A percentile compares a stretch with the other conserved stretches of the same genome.
Evolutionary conservation across 495 filamentous ascomycete genomes (phyloP).

Genomic region (Penicillium desertorum): DNA sequence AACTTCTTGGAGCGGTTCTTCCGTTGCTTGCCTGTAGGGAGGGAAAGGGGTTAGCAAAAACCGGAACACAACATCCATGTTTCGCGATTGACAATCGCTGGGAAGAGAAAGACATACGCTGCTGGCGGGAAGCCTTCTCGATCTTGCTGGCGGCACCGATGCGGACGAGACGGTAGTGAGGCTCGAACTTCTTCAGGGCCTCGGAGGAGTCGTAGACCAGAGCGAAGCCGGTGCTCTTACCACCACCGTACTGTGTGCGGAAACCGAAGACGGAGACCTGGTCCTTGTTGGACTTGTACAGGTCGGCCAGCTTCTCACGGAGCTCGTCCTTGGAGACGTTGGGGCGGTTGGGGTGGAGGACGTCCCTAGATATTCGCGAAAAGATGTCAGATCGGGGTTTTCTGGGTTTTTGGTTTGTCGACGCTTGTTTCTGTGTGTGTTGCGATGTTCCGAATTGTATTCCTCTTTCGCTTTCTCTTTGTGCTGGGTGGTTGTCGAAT

Average conservation of each 20-base stretch:
- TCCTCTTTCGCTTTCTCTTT: slow-evolving; percentile 8
- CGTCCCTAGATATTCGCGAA: slow-evolving; percentile 64
- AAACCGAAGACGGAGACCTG: slow-evolving; percentile 97
- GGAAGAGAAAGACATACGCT: slow-evolving; percentile 70
- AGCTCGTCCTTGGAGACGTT: slow-evolving; percentile 99
- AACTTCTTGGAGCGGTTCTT: slow-evolving; percentile 99
- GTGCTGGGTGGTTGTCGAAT: slow-evolving; percentile 15
- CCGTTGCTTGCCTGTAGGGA: slow-evolving; percentile 91
- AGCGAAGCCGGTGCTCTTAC: slow-evolving; percentile 98
- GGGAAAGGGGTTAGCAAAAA: slow-evolving; percentile 7
- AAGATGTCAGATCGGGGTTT: slow-evolving; percentile 29
- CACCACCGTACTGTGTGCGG: slow-evolving; percentile 97
- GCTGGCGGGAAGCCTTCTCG: slow-evolving; percentile 95
- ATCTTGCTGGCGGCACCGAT: slow-evolving; percentile 87
- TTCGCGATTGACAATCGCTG: not conserved
- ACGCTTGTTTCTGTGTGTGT: slow-evolving; percentile 8
- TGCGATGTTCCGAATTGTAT: slow-evolving; percentile 10
- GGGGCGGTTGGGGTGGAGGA: slow-evolving; percentile 97
- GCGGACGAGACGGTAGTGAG: slow-evolving; percentile 91
- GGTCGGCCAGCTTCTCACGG: slow-evolving; percentile 85
- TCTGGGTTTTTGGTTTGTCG: not conserved
- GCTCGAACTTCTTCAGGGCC: slow-evolving; percentile 99
- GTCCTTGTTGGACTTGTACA: slow-evolving; percentile 98
- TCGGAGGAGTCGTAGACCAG: slow-evolving; percentile 96
- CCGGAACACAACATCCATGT: not conserved